phyloP scores from a whole-genome alignment of 257 asterid species.

The Scutellaria barbata region DNA sequence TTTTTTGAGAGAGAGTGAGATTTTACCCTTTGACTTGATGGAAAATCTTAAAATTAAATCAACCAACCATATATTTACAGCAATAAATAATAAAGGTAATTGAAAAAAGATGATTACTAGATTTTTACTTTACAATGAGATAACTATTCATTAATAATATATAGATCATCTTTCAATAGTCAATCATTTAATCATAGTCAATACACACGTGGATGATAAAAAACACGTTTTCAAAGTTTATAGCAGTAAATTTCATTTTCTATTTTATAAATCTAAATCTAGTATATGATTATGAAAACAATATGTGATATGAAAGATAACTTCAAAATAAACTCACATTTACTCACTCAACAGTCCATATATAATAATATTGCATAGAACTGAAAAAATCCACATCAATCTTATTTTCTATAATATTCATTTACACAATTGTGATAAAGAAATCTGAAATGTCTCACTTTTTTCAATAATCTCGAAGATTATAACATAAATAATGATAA shows the following conservation, averaged over 20 bases:
- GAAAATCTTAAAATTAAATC: slow-evolving; percentile 15
- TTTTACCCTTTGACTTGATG: slow-evolving; percentile 1
- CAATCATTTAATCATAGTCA: no score
- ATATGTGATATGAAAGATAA: not conserved
- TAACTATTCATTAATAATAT: not conserved
- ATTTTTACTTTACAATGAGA: not conserved
- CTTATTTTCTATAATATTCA: no score
- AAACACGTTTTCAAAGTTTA: not conserved
- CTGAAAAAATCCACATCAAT: no score
- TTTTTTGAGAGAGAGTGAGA: slow-evolving; percentile 9
- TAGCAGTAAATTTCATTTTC: not conserved
- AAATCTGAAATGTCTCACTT: no score
- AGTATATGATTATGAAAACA: not conserved
- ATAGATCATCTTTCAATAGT: not conserved
- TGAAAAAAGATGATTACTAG: not conserved
- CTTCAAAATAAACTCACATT: not conserved
- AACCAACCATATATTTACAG: not conserved
- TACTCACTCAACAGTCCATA: not conserved
- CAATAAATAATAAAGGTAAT: not conserved
- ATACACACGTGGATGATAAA: not conserved
- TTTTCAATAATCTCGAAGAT: no score
- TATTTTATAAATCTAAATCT: not conserved
- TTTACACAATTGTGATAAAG: no score
- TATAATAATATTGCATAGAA: no score
- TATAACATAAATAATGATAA: no score